Evolutionary conservation across 2,329 filamentous ascomycete genomes (phyloP).

Genomic region (Cercospora sojina): DNA sequence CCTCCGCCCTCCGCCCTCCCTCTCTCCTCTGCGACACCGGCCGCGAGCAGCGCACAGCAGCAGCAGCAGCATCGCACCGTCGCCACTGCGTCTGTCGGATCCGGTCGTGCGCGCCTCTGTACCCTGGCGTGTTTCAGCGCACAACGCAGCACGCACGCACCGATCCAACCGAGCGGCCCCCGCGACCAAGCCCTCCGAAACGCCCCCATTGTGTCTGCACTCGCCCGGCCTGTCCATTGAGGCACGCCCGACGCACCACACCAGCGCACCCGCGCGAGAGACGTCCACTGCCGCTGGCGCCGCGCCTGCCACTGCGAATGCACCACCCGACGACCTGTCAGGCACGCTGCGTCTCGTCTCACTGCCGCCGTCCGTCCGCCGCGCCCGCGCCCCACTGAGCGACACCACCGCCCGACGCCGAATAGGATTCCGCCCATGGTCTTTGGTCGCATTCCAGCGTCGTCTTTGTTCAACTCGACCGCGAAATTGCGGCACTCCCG

Average conservation of each 20-base stretch:
- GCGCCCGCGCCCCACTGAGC: neutral
- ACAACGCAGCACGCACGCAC: neutral
- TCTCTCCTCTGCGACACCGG: neutral
- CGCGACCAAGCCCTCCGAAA: neutral
- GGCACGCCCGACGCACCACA: neutral
- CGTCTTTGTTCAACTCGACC: conserved; percentile 23
- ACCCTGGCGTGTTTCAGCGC: conserved; percentile 1
- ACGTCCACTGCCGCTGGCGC: neutral
- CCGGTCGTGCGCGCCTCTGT: neutral
- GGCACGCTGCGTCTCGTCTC: neutral
- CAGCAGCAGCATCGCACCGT: neutral
- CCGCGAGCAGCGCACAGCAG: neutral
- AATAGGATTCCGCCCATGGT: neutral
- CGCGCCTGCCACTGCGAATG: neutral
- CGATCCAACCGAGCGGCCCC: neutral
- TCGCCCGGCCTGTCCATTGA: neutral
- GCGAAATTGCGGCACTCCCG: conserved; percentile 19
- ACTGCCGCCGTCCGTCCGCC: neutral
- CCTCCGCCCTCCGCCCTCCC: neutral
- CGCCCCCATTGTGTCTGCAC: neutral
- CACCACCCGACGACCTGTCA: neutral
- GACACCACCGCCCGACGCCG: neutral
- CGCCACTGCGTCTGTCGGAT: neutral
- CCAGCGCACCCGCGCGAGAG: neutral
- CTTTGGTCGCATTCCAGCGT: conserved; percentile 17